Conservation (phyloP, 805 yeast genomes). For the Lachancea fermentati region DNA sequence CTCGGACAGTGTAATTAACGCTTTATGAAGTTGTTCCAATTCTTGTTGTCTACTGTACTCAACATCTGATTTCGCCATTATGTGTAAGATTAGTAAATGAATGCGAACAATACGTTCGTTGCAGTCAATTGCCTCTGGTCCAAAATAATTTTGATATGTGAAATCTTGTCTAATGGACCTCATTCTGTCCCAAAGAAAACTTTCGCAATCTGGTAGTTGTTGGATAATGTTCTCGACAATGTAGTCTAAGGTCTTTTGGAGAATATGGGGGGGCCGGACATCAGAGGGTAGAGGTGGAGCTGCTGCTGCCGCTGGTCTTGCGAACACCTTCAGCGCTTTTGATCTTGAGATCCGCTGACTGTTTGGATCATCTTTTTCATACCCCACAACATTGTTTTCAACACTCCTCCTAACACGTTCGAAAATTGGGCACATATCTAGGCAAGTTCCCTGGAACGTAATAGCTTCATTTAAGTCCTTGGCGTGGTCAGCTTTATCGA, state of each 20-base stretch:
- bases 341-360: constrained; percentile 51
- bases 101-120: constrained; percentile 87
- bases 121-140: constrained; percentile 90
- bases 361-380: constrained; percentile 59
- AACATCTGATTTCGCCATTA: constrained; percentile 67
- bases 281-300: constrained; percentile 97
- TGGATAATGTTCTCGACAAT: constrained; percentile 59
- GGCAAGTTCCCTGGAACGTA: constrained; percentile 78
- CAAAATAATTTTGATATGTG: constrained; percentile 89
- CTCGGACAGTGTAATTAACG: constrained; percentile 81
- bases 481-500: constrained; percentile 79
- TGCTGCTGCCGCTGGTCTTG: constrained; percentile 97
- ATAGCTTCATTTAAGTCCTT: constrained; percentile 88
- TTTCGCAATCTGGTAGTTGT: constrained; percentile 74
- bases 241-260: constrained; percentile 63
- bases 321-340: constrained; percentile 82
- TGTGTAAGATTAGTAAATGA: constrained; percentile 74
- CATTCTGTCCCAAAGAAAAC: constrained; percentile 95
- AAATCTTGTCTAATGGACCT: constrained; percentile 95
- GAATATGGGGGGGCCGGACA: constrained; percentile 84
- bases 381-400: constrained; percentile 76
- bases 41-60: constrained; percentile 95
- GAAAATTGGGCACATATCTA: constrained; percentile 91
- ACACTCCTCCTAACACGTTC: constrained; percentile 84
- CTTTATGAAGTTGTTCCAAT: constrained; percentile 87